A percentile compares a stretch with the other conserved stretches of the same genome.
phyloP scores from a whole-genome alignment of 2,329 filamentous ascomycete genomes.

The Penicillium sp. region DNA sequence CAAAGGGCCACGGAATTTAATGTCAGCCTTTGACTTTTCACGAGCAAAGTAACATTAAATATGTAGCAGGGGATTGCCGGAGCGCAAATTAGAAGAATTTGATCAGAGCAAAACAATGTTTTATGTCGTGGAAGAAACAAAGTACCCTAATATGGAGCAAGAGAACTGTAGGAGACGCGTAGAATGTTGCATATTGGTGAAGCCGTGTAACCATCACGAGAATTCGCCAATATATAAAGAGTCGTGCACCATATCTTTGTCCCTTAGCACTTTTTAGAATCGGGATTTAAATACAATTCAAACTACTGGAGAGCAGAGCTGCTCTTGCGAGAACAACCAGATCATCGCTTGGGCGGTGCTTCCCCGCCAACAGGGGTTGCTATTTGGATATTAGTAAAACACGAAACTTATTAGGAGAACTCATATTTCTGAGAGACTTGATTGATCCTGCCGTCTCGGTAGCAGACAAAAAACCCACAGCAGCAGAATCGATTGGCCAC shows the following conservation, averaged over 20 bases:
- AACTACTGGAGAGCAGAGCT: background rate
- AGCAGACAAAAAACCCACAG: constrained; percentile 34
- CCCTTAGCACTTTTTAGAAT: too few relatives aligned
- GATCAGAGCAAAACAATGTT: too few relatives aligned
- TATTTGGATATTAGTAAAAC: constrained; percentile 10
- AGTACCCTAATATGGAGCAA: too few relatives aligned
- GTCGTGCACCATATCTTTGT: too few relatives aligned
- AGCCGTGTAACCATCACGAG: background rate
- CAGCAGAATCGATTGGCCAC: constrained; percentile 30
- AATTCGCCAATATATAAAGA: too few relatives aligned
- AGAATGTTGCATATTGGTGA: constrained; percentile 23
- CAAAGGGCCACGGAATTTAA: too few relatives aligned
- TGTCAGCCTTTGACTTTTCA: too few relatives aligned
- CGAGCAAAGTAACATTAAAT: too few relatives aligned
- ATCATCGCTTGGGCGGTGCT: background rate
- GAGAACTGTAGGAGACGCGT: background rate
- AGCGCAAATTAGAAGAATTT: too few relatives aligned
- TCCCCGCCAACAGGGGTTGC: constrained; percentile 7
- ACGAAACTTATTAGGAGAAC: background rate
- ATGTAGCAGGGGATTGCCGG: too few relatives aligned
- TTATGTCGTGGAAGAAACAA: too few relatives aligned
- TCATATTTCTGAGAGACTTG: constrained; percentile 20
- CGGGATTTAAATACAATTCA: background rate
- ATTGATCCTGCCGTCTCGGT: constrained; percentile 29
- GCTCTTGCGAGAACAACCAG: constrained; percentile 9